Conservation (phyloP, 2,329 filamentous ascomycete species). For the Fusarium mundagurra region DNA sequence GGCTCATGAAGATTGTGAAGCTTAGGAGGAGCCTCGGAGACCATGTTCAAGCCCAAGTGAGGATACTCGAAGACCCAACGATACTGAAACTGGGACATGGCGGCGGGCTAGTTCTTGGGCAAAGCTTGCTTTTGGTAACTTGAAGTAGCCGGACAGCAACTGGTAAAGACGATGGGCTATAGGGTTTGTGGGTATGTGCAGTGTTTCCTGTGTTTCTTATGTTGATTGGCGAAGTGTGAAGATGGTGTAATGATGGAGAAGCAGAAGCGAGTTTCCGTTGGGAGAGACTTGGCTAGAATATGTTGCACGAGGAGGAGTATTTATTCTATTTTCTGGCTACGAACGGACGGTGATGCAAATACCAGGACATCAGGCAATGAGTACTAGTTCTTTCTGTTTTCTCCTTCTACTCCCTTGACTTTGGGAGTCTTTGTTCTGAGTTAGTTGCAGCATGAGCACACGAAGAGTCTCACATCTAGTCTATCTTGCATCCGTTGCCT, state of each 20-base stretch:
- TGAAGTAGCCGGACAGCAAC: neutral
- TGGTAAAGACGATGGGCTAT: neutral
- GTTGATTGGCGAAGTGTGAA: neutral
- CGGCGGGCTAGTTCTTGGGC: too few relatives aligned
- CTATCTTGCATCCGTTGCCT: neutral
- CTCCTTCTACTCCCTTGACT: neutral
- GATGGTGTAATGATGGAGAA: neutral
- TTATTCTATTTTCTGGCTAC: neutral
- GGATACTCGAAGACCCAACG: conserved; percentile 13
- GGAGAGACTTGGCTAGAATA: neutral
- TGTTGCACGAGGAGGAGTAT: neutral
- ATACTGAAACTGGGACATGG: neutral
- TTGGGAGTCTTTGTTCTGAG: neutral
- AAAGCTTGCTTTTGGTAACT: neutral
- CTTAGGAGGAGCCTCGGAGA: neutral
- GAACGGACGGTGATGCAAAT: neutral
- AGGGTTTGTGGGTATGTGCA: neutral
- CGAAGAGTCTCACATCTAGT: neutral
- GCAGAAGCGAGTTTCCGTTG: neutral
- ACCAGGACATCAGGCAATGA: neutral
- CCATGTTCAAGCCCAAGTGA: neutral
- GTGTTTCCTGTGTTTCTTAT: neutral
- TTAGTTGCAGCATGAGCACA: neutral
- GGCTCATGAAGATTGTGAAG: neutral
- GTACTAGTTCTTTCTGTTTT: neutral